phyloP scores from a whole-genome alignment of 1,284 basidiomycete species.

The Kwoniella shivajii region DNA sequence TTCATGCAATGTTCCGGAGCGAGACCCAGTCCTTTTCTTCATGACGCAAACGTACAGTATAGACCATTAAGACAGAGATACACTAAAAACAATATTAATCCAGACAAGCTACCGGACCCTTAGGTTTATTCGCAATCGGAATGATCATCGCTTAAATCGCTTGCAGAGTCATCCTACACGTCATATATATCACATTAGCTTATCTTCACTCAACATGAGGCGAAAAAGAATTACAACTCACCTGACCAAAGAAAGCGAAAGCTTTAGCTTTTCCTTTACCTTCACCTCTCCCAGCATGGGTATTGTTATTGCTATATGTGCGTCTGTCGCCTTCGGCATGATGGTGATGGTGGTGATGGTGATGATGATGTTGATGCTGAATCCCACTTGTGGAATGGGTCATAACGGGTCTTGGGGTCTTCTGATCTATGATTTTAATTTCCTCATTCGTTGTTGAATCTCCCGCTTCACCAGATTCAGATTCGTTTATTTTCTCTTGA shows the following conservation, averaged over 20 bases:
- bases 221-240: conserved; percentile 18
- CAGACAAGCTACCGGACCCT: not conserved
- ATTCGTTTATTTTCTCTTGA: not conserved
- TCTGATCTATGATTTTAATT: conserved; percentile 25
- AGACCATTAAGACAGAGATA: no score
- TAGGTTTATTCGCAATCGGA: conserved; percentile 18
- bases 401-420: conserved; percentile 57
- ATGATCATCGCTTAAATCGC: conserved; percentile 43
- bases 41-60: no score
- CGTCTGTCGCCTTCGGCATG: not conserved
- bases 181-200: conserved; percentile 31
- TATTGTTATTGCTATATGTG: conserved; percentile 1
- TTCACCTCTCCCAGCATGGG: conserved; percentile 1
- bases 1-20: no score
- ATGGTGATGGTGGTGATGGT: conserved; percentile 19
- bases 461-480: not conserved
- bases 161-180: conserved; percentile 77
- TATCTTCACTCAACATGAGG: not conserved
- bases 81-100: no score
- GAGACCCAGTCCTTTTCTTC: no score
- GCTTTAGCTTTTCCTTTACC: conserved; percentile 40
- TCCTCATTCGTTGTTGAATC: not conserved
- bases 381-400: not conserved
- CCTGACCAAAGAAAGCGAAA: conserved; percentile 53
- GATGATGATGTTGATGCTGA: conserved; percentile 16